phyloP scores from a whole-genome alignment of 257 asterid genomes.

The Nicotiana noctiflora region DNA sequence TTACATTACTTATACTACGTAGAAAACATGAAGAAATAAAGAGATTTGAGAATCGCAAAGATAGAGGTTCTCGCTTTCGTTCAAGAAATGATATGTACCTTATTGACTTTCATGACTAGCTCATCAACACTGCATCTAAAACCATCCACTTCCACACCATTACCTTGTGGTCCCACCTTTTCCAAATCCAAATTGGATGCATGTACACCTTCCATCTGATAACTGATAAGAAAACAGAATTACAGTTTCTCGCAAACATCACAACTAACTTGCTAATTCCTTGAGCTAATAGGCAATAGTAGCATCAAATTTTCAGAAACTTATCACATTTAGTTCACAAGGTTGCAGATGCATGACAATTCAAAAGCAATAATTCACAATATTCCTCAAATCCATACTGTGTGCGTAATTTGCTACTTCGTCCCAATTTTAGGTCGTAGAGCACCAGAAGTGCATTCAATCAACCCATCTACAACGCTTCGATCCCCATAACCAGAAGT shows the following conservation, averaged over 20 bases:
- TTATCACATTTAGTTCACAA: not conserved
- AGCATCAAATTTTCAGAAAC: not conserved
- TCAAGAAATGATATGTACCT: conserved; percentile 34
- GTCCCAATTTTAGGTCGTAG: not conserved
- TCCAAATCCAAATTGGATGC: conserved; percentile 13
- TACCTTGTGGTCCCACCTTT: conserved; percentile 11
- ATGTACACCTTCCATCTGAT: conserved; percentile 22
- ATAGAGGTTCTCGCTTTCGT: not conserved
- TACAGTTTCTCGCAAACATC: not conserved
- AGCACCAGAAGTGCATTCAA: not conserved
- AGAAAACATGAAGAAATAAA: not conserved
- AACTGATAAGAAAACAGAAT: conserved; percentile 12
- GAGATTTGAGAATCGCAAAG: not conserved
- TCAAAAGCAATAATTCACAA: not conserved
- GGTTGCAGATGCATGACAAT: not conserved
- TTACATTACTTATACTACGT: not conserved
- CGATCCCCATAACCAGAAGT: not conserved
- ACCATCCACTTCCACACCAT: conserved; percentile 34
- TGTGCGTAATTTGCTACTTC: not conserved
- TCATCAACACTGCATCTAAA: conserved; percentile 51
- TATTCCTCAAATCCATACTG: not conserved
- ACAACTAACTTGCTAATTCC: not conserved
- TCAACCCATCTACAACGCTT: not conserved
- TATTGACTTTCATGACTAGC: conserved; percentile 40
- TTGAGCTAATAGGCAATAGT: not conserved